Base-by-base conservation (phyloP, 1,139 yeast genomes). In the Ogataea hybrid region DNA sequence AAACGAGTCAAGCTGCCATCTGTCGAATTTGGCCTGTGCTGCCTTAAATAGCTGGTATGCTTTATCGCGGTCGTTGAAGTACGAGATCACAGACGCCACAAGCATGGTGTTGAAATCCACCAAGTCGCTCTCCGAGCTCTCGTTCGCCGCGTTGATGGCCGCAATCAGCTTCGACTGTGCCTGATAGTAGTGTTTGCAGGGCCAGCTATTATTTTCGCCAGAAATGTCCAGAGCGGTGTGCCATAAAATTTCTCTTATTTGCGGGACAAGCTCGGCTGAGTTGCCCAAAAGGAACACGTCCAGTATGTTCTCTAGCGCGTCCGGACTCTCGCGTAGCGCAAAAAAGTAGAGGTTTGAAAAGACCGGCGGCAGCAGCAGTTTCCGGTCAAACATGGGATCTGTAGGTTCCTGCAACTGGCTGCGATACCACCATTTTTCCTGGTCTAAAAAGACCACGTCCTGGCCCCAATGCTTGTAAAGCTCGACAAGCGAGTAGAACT, bases 191-290 rank as follows among this genome's bases (percentile, higher is more conserved):
- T 47, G 38, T 28, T 48, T 42, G 23, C 54, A 51, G 14, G 59
- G 56, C 33, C 39, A 48, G 5, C 30, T 34, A 6, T 50, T 37
- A 30, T 50, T 46, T 31, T 54, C 57, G 8, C 60, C 60, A 0
- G 60, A 46, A 28, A 56, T 49, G 38, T 59, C 63, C 27, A 52
- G 41, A 10, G 62, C 52, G 8, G 58, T 43, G 14, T 44, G 35
- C 64, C 64, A 60, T 7, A 59, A 47, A 27, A 57, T 43, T 42
- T 60, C 63, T 25, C 54, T 47, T 0, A 58, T 37, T 32, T 58
- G 62, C 7, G 42, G 46, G 16, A 54, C 16, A n/a, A 53, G 40
- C 6, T 37, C 30, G 8, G 45, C 40, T 18, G 45, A 38, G 5
- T 46, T 37, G 17, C 47, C 40, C 14, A 43, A 36, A n/a, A 56